Conservation (phyloP, 2,329 filamentous ascomycete species). For the Stagonosporopsis cucurbitacearum region DNA sequence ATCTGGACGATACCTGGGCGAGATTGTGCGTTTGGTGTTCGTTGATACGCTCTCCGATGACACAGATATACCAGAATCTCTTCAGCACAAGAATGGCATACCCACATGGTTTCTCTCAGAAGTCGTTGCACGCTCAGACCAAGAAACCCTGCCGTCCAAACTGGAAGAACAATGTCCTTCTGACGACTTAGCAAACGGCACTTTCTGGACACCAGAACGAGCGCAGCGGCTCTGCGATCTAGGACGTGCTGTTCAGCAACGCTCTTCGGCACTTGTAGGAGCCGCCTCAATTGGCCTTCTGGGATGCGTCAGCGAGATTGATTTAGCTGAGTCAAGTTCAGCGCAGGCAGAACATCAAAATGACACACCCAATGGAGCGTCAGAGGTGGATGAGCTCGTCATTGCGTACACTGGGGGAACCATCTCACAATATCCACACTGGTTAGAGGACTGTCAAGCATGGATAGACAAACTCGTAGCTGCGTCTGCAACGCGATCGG, state of each 20-base stretch:
- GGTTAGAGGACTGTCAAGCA: slow-evolving; percentile 71
- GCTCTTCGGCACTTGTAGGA: slow-evolving; percentile 76
- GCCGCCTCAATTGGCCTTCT: slow-evolving; percentile 75
- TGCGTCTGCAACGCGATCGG: slow-evolving; percentile 44
- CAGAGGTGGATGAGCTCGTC: slow-evolving; percentile 65
- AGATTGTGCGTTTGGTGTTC: slow-evolving; percentile 74
- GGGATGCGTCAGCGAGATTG: slow-evolving; percentile 71
- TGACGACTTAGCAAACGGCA: slow-evolving; percentile 32
- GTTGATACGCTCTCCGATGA: slow-evolving; percentile 60
- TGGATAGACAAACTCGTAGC: slow-evolving; percentile 67
- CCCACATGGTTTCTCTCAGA: slow-evolving; percentile 77
- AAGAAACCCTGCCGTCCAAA: slow-evolving; percentile 44
- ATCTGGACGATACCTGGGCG: slow-evolving; percentile 76
- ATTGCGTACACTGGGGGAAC: slow-evolving; percentile 83
- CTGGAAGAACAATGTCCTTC: slow-evolving; percentile 64
- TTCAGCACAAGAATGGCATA: slow-evolving; percentile 67
- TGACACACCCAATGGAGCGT: slow-evolving; percentile 22
- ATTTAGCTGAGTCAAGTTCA: slow-evolving; percentile 28
- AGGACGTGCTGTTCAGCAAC: slow-evolving; percentile 71
- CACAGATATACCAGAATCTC: slow-evolving; percentile 38
- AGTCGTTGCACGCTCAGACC: slow-evolving; percentile 59
- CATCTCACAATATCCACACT: slow-evolving; percentile 80
- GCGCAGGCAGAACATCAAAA: slow-evolving; percentile 6
- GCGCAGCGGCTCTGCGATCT: slow-evolving; percentile 69
- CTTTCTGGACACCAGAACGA: slow-evolving; percentile 66